Base-by-base conservation (phyloP, 768 basidiomycete genomes). In the Tylopilus intermedius region DNA sequence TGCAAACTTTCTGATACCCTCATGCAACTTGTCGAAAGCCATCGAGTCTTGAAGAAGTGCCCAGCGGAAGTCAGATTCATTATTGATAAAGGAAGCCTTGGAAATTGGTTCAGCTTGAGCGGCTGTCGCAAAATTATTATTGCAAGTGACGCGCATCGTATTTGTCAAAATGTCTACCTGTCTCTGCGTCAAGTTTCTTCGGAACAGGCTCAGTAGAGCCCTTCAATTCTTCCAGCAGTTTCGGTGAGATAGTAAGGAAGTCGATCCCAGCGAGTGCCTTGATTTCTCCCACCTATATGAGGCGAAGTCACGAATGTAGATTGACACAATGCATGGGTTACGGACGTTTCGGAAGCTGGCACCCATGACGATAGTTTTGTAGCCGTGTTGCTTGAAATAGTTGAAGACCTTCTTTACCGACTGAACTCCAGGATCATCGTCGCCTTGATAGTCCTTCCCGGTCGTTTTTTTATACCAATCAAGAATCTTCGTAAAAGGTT, bases 291-390 rank as follows among this genome's bases (percentile, higher is more conserved):
- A 74, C 72, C 90, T 91, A 45, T n/a, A 5, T 2, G 37, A 15
- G 8, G 4, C 37, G 24, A 47, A 3, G 13, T 43, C n/a, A 41
- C 15, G 18, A 18, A 38, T 8, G 26, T 38, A n/a, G 8, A 38
- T 4, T 11, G 38, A n/a, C n/a, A 18, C 3, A 4, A 18, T 18
- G 14, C 5, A 11, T 38, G 8, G 52, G 29, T 3, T 4, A 74
- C 86, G 33, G 49, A 93, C 86, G 76, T 96, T 97, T 65, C 95
- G 86, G 91, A 97, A 96, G 24, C 92, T 95, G 48, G 95, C 95
- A 64, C 94, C 94, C 94, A 97, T 96, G 67, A 97, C 92, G 71
- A 98, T 96, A 57, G 95, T 98, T 67, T 93, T 89, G 81, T 98
- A 97, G 48, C 77, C 78, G 75, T 96, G 86, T 71, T 94, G 93